Percentiles rank a stretch among this genome's conserved stretches.
These are phyloP conservation scores for Rubia tinctorum DNA, from an alignment of 305 asterid genomes.

Conservation along the genomic window DNA sequence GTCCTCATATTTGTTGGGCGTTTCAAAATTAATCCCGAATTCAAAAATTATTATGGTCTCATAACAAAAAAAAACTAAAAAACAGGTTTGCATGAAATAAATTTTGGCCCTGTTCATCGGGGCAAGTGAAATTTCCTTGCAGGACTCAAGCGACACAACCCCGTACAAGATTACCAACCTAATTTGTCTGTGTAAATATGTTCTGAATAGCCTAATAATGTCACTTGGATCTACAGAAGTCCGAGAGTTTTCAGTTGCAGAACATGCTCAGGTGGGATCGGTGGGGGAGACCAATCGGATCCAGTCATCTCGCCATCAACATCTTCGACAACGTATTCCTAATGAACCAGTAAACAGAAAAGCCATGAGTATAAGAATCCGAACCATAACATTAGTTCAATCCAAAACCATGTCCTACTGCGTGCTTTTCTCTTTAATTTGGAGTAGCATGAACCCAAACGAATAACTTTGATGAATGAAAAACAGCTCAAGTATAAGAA, in stretches of 20 bases:
- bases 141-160: not conserved
- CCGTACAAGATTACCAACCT: not conserved
- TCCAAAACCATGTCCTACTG: not conserved
- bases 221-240: constrained; percentile 43
- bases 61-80: too few relatives aligned
- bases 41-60: too few relatives aligned
- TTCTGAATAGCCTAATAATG: constrained; percentile 12
- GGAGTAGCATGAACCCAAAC: not conserved
- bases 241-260: constrained; percentile 91
- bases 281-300: constrained; percentile 80
- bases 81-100: too few relatives aligned
- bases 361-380: not conserved
- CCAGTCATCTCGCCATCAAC: constrained; percentile 77
- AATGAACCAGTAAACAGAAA: constrained; percentile 5
- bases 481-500: not conserved
- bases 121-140: not conserved
- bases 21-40: too few relatives aligned
- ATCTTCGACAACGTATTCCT: constrained; percentile 98
- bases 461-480: not conserved
- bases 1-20: too few relatives aligned
- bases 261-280: constrained; percentile 78
- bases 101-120: too few relatives aligned
- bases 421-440: not conserved
- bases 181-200: constrained; percentile 14
- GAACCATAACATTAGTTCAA: not conserved